Conservation (phyloP, 257 asterid genomes). For the Leptodermis oblonga region DNA sequence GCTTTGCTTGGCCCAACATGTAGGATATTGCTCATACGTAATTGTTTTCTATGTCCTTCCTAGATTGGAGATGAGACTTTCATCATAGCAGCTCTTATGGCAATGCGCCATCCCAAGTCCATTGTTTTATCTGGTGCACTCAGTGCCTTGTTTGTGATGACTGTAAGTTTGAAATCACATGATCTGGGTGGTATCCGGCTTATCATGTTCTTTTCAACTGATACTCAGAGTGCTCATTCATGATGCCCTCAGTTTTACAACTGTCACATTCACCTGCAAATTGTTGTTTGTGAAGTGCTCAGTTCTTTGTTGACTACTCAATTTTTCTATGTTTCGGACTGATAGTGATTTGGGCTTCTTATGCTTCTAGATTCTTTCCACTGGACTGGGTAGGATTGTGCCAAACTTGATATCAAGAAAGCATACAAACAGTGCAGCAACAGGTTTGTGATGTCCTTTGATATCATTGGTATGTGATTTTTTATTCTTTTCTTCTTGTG, state of each 20-base stretch:
- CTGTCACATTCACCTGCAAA: not conserved
- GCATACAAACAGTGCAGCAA: constrained; percentile 95
- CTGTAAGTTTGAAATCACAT: constrained; percentile 50
- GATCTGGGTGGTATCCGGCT: not conserved
- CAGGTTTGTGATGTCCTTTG: constrained; percentile 38
- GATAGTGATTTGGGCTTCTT: constrained; percentile 17
- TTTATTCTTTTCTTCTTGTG: not conserved
- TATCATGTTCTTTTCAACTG: not conserved
- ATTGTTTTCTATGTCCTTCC: constrained; percentile 24
- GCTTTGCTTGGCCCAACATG: constrained; percentile 5
- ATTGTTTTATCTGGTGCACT: constrained; percentile 96
- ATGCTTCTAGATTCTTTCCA: constrained; percentile 65
- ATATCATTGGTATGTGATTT: not conserved
- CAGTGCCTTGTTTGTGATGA: constrained; percentile 92
- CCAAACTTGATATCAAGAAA: constrained; percentile 95
- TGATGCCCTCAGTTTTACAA: not conserved
- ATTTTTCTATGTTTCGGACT: not conserved
- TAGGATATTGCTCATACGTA: not conserved
- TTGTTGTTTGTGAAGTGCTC: not conserved
- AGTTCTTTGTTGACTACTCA: not conserved
- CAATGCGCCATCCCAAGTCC: constrained; percentile 98
- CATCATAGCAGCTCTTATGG: constrained; percentile 98
- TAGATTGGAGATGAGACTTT: constrained; percentile 96
- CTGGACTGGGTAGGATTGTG: constrained; percentile 97
- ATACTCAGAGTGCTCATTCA: not conserved